Base-by-base conservation (phyloP, 2,329 filamentous ascomycete genomes). In the Fusarium guadeloupense region DNA sequence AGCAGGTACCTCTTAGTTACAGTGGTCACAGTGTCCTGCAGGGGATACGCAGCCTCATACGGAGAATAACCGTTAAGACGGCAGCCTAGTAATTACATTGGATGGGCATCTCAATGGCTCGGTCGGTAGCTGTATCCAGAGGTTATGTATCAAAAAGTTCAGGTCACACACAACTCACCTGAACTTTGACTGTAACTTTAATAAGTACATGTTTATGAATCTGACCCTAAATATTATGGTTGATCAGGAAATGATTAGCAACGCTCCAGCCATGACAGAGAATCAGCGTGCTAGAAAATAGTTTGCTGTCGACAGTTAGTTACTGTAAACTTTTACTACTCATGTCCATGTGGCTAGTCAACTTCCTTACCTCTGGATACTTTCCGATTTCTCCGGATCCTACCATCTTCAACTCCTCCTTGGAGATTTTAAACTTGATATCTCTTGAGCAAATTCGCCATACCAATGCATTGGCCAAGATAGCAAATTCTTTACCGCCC, bases 341-440 rank as follows among this genome's bases (percentile, higher is more conserved):
- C 25, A 26, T 26, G 25, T 26, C 7, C 25, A 26, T 20, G n/a
- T n/a, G n/a, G n/a, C n/a, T n/a, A n/a, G n/a, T n/a, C n/a, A 51
- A 10, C 20, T 33, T 35, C 25, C 23, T 21, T 16, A 35, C 23
- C 17, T 40, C 23, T 34, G 17, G n/a, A n/a, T n/a, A 37, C 44
- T 55, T 63, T 59, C 60, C 59, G 60, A 61, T 33, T 35, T 16
- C 49, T 61, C 60, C 54, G 60, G 39, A 39, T 45, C 43, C 55
- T 46, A 33, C 40, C 28, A 37, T 26, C 38, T 35, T 37, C 20
- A 35, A 54, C 30, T 37, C 14, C 16, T 40, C 25, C 21, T 35
- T 25, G 12, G 31, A 34, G 31, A 31, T 37, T 37, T 25, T 30
- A 45, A 53, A 45, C 28, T 41, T 41, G 33, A 17, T 17, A 23